These are phyloP conservation scores for Panaeolus papilionaceus DNA, from an alignment of 768 basidiomycete genomes.

Conservation along the genomic window DNA sequence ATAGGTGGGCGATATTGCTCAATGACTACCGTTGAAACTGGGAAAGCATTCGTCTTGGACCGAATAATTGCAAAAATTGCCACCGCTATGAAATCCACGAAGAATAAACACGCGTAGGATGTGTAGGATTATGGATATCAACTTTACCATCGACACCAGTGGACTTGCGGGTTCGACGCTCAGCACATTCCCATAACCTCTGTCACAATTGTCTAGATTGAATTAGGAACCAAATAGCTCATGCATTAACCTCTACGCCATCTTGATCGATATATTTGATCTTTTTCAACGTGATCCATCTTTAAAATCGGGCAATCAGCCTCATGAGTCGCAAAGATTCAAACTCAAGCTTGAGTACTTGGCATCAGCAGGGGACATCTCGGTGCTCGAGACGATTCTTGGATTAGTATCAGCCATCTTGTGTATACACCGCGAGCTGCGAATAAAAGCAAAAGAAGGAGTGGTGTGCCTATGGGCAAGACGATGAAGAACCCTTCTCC, in stretches of 20 bases:
- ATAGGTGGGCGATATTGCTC: constrained; percentile 94
- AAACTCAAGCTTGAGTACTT: constrained; percentile 43
- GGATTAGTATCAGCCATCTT: constrained; percentile 39
- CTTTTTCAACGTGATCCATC: constrained; percentile 87
- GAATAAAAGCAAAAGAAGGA: not conserved
- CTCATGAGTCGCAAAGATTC: not conserved
- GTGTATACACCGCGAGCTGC: not conserved
- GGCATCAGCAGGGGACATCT: constrained; percentile 60
- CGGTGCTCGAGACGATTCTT: constrained; percentile 57
- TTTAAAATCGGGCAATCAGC: constrained; percentile 32
- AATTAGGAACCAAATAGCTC: constrained; percentile 6
- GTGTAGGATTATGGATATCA: not conserved
- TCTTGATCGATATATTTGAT: constrained; percentile 81
- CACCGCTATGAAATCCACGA: constrained; percentile 59
- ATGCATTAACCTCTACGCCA: constrained; percentile 65
- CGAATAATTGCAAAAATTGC: constrained; percentile 83
- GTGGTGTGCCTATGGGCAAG: not conserved
- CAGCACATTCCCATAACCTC: constrained; percentile 91
- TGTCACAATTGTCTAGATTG: constrained; percentile 35
- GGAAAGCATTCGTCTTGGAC: constrained; percentile 76
- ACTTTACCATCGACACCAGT: constrained; percentile 80
- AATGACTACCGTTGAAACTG: constrained; percentile 80
- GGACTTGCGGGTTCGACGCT: constrained; percentile 77
- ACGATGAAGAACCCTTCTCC: not conserved
- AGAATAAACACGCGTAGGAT: not conserved